phyloP scores from a whole-genome alignment of 805 yeast genomes.

The Schizosaccharomyces pombe region DNA sequence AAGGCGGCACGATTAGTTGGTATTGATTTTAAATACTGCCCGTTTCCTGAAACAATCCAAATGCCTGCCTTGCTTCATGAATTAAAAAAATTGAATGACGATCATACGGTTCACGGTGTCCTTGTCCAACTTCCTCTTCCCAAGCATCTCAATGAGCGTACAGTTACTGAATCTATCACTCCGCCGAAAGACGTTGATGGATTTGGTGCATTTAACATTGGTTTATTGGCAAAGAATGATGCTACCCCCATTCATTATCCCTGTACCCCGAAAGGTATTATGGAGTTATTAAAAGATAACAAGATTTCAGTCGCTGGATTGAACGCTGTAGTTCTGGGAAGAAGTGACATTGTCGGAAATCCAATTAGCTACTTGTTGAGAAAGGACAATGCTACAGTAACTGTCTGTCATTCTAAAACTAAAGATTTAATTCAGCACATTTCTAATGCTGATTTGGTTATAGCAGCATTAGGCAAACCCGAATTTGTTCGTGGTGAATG shows the following conservation, averaged over 20 bases:
- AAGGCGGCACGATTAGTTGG: constrained; percentile 52
- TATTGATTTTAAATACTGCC: background rate
- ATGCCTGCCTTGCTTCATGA: constrained; percentile 21
- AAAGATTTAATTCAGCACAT: constrained; percentile 34
- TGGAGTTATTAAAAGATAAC: constrained; percentile 50
- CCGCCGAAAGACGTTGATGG: constrained; percentile 88
- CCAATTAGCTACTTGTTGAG: constrained; percentile 74
- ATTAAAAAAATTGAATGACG: constrained; percentile 42
- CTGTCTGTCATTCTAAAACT: constrained; percentile 61
- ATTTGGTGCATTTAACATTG: constrained; percentile 67
- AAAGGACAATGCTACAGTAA: constrained; percentile 61
- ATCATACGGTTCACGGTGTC: constrained; percentile 60
- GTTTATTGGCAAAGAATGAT: constrained; percentile 69
- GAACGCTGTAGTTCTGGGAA: constrained; percentile 73
- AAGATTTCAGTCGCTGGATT: constrained; percentile 48
- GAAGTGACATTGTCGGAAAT: constrained; percentile 88
- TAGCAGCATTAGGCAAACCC: constrained; percentile 85
- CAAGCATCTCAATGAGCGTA: constrained; percentile 47
- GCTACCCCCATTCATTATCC: constrained; percentile 70
- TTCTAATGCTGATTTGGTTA: constrained; percentile 61
- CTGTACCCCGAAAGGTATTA: constrained; percentile 87
- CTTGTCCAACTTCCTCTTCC: constrained; percentile 85
- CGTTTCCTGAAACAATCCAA: background rate
- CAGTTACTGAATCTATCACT: constrained; percentile 53
- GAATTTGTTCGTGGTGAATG: constrained; percentile 68